A percentile compares a stretch with the other conserved stretches of the same genome.
phyloP scores from a whole-genome alignment of 495 filamentous ascomycete species.

The Aspergillus mulundensis region DNA sequence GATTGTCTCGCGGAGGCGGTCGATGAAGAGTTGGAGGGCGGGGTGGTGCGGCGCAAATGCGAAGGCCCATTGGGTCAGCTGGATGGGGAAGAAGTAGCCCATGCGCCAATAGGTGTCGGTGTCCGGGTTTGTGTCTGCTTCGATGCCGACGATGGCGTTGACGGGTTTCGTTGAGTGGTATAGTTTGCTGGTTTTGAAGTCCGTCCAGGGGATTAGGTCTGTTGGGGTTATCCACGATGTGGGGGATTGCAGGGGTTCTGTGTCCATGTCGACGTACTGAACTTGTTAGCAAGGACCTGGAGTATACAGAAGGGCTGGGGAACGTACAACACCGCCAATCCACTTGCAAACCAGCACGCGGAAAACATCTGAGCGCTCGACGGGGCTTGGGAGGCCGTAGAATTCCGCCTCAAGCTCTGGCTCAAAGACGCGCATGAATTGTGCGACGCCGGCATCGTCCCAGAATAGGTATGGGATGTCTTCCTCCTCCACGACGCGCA shows the following conservation, averaged over 20 bases:
- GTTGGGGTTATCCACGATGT: constrained; percentile 7
- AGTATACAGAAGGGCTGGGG: neutral
- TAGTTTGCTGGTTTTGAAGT: constrained; percentile 1
- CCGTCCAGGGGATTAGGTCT: constrained; percentile 15
- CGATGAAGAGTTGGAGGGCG: constrained; percentile 11
- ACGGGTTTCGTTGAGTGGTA: constrained; percentile 6
- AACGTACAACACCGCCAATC: constrained; percentile 19
- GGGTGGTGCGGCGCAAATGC: constrained; percentile 16
- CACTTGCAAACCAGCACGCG: constrained; percentile 18
- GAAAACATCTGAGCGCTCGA: constrained; percentile 20
- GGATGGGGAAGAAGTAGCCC: constrained; percentile 18
- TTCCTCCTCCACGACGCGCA: constrained; percentile 6
- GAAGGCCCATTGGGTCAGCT: constrained; percentile 21
- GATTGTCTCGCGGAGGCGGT: neutral
- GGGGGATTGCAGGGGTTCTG: constrained; percentile 11
- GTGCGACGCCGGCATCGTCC: constrained; percentile 13
- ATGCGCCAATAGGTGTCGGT: constrained; percentile 19
- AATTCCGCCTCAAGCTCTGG: constrained; percentile 7
- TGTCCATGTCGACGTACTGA: constrained; percentile 23
- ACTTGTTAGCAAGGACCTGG: neutral
- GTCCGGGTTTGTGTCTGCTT: constrained; percentile 14
- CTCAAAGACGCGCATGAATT: constrained; percentile 13
- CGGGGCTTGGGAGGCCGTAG: constrained; percentile 9
- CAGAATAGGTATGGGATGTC: constrained; percentile 18
- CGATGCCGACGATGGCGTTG: constrained; percentile 17